Conservation (phyloP, 2,329 filamentous ascomycete species). For the Chaetomiaceae sp. region DNA sequence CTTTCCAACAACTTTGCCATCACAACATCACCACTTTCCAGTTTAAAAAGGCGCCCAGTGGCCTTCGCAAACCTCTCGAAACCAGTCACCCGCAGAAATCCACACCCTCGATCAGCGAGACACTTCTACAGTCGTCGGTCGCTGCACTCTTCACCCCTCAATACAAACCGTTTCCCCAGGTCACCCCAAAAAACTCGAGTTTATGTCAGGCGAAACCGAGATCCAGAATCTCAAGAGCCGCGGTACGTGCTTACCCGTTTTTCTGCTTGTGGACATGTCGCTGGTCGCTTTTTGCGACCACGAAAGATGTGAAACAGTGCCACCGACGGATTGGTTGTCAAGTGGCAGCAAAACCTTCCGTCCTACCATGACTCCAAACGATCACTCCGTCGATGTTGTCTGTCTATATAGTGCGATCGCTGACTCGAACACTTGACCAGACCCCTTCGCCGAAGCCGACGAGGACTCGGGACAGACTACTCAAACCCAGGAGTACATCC, state of each 20-base stretch:
- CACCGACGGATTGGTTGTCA: no score
- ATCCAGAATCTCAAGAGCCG: conserved; percentile 79
- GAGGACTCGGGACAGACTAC: conserved; percentile 95
- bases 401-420: conserved; percentile 20
- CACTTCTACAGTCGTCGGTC: conserved; percentile 47
- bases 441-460: conserved; percentile 99
- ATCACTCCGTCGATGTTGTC: not conserved
- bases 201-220: conserved; percentile 86
- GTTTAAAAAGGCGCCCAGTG: conserved; percentile 14
- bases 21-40: conserved; percentile 24
- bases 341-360: no score
- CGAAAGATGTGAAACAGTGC: no score
- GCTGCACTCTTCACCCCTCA: conserved; percentile 39
- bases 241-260: conserved; percentile 55
- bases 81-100: conserved; percentile 12
- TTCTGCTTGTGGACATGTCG: not conserved
- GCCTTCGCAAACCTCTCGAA: not conserved
- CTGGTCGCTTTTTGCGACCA: not conserved
- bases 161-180: conserved; percentile 52
- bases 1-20: conserved; percentile 25
- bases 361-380: not conserved
- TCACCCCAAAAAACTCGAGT: conserved; percentile 67
- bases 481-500: conserved; percentile 96
- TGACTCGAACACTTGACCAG: conserved; percentile 45
- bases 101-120: conserved; percentile 41